Evolutionary conservation across 805 yeast species (phyloP).

Genomic region (Kodamaea kakaduensis): DNA sequence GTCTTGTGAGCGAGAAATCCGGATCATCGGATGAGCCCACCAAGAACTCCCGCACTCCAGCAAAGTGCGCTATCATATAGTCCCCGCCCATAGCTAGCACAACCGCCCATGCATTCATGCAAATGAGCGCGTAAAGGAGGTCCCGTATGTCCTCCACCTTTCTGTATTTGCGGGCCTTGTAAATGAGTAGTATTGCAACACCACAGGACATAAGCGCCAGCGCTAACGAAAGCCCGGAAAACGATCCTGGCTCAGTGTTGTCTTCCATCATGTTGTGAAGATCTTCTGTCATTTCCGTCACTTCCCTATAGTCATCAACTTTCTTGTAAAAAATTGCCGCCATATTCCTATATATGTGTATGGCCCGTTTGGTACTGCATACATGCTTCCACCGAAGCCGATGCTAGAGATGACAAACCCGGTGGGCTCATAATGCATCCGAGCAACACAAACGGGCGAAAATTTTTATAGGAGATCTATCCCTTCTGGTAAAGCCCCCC

Average conservation of each 20-base stretch:
- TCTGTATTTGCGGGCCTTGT: not conserved
- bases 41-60: not conserved
- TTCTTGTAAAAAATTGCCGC: not conserved
- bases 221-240: not conserved
- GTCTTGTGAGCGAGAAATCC: not conserved
- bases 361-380: not conserved
- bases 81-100: not conserved
- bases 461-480: not conserved
- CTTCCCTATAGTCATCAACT: no score
- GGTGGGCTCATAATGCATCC: constrained; percentile 7
- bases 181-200: not conserved
- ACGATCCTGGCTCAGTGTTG: not conserved
- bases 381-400: constrained; percentile 1
- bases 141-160: not conserved
- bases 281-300: no score
- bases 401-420: not conserved
- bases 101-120: not conserved
- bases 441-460: constrained; percentile 2
- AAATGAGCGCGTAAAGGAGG: not conserved
- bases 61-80: not conserved
- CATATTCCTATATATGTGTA: not conserved
- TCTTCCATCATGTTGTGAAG: not conserved
- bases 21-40: not conserved
- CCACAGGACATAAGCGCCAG: not conserved
- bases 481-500: no score